Evolutionary conservation across 2,329 filamentous ascomycete genomes (phyloP), one percentile per base, ranked within the genome.

Genomic region (Penicillium vulpinum): DNA sequence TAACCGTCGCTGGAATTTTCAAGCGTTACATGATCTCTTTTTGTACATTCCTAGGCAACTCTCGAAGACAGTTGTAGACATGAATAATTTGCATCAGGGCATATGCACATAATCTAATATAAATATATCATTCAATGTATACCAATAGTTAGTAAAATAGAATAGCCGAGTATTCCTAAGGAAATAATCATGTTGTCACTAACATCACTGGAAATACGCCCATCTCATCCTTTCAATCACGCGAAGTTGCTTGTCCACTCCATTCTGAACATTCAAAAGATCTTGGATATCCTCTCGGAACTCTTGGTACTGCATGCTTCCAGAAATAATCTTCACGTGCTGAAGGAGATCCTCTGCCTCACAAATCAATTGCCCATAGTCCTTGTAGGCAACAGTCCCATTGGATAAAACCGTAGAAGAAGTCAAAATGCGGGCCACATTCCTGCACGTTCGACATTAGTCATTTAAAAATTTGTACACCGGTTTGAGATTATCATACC

Each of bases 211-310:
- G 2, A 85, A 85, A 78, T 97, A 97, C 4, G 89, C 89, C 93
- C 94, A 97, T 61, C 90, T 83, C 64, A 97, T 91, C 58, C 94
- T 83, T 66, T 92, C 86, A 52, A 96, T 78, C 41, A 93, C 89
- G 71, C 85, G 88, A 58, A 87, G 82, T 78, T 97, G 93, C 65
- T 87, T 83, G 67, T 87, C 84, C 50, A 96, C 83, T 3, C 91
- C 91, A 65, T 86, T 88, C 46, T 85, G 78, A 62, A 93, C 86
- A 70, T 96, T 92, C 21, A 91, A 86, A 47, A 99, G 79, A 67
- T 97, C 92, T 58, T 89, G 86, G 33, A 96, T 79, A 70, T 99
- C 94, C 73, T 96, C 90, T 54, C 92, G 76, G 68, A 99, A 97
- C 67, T 97, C 92, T 66, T 87, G 86, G 68, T 88, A 87, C 13